phyloP scores from a whole-genome alignment of 1,284 basidiomycete genomes.

The Ustilago crameri region DNA sequence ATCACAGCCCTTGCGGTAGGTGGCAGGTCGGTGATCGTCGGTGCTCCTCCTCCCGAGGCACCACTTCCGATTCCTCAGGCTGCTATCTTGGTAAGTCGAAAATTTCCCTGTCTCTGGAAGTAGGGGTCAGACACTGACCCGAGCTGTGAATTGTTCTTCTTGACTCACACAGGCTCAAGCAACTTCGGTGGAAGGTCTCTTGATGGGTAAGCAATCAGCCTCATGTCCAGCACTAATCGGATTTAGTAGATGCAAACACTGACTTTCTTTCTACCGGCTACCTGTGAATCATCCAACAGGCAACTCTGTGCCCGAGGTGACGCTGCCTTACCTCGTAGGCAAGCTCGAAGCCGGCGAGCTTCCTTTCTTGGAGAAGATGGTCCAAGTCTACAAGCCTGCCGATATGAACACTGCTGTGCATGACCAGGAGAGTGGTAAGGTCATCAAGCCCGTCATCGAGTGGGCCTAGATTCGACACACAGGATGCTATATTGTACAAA shows the following conservation, averaged over 20 bases:
- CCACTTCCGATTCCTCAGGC: conserved; percentile 10
- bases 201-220: conserved; percentile 17
- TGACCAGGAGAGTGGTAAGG: conserved; percentile 32
- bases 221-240: background rate
- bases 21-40: conserved; percentile 14
- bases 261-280: too few relatives aligned
- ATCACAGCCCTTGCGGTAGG: conserved; percentile 22
- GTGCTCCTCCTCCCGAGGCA: conserved; percentile 15
- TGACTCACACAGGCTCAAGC: conserved; percentile 13
- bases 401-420: conserved; percentile 31
- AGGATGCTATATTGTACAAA: too few relatives aligned
- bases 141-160: too few relatives aligned
- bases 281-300: conserved; percentile 4
- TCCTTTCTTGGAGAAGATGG: conserved; percentile 26
- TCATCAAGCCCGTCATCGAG: conserved; percentile 49
- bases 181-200: conserved; percentile 25
- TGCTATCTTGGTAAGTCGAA: conserved; percentile 14
- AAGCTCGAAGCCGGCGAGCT: conserved; percentile 37
- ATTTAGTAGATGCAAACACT: too few relatives aligned
- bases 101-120: too few relatives aligned
- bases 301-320: conserved; percentile 28
- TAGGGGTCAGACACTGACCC: too few relatives aligned
- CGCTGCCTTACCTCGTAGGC: conserved; percentile 29
- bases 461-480: conserved; percentile 8
- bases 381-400: conserved; percentile 32